phyloP scores from a whole-genome alignment of 192 early-diverging fungal genomes.

The Phlyctochytrium planicorne region DNA sequence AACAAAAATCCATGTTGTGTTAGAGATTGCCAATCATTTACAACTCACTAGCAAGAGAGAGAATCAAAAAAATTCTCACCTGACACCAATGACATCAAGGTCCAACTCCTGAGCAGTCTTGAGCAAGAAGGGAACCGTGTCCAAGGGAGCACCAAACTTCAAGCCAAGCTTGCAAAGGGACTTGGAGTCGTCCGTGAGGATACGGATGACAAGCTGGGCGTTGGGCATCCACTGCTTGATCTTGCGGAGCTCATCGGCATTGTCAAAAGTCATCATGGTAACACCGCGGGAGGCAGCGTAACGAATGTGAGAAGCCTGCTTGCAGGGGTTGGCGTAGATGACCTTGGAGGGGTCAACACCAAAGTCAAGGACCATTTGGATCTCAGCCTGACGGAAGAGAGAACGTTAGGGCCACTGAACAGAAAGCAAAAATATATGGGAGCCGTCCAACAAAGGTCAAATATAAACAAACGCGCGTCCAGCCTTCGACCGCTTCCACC shows the following conservation, averaged over 20 bases:
- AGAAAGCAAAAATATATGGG: too few species aligned
- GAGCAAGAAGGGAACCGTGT: constrained; percentile 66
- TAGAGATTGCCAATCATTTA: too few species aligned
- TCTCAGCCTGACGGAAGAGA: constrained; percentile 59
- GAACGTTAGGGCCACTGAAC: too few species aligned
- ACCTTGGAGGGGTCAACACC: constrained; percentile 74
- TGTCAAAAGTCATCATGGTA: constrained; percentile 97
- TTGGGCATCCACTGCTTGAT: constrained; percentile 78
- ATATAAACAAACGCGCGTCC: too few species aligned
- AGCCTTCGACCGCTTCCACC: too few species aligned
- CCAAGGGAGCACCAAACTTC: constrained; percentile 93
- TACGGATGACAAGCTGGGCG: constrained; percentile 88
- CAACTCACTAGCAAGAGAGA: too few species aligned
- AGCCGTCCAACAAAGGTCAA: too few species aligned
- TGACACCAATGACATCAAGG: constrained; percentile 80
- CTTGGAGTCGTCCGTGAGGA: constrained; percentile 92
- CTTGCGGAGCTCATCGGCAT: constrained; percentile 96
- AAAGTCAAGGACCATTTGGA: constrained; percentile 72
- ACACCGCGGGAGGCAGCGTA: constrained; percentile 77
- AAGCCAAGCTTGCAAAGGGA: constrained; percentile 88
- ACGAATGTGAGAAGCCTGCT: constrained; percentile 91
- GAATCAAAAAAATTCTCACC: constrained; percentile 36
- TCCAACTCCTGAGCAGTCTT: constrained; percentile 73
- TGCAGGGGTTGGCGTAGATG: constrained; percentile 99
- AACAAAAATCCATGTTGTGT: neutral